phyloP scores from a whole-genome alignment of 805 yeast species.

The Candida boleticola region DNA sequence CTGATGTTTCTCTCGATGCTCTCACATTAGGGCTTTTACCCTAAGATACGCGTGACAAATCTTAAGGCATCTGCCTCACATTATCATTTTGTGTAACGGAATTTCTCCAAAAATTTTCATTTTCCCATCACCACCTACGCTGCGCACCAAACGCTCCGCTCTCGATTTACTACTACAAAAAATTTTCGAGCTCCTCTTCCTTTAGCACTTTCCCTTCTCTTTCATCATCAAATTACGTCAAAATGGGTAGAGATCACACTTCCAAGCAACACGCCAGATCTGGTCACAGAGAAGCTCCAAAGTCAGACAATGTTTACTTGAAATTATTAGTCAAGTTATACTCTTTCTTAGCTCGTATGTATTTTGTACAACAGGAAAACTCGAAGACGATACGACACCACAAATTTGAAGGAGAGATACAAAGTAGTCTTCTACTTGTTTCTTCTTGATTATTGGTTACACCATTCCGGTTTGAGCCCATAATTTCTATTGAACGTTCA shows the following conservation, averaged over 20 bases:
- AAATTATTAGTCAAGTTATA: constrained; percentile 95
- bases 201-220: constrained; percentile 1
- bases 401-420: too few species aligned
- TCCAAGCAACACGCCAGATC: constrained; percentile 93
- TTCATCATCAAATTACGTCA: constrained; percentile 13
- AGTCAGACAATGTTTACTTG: constrained; percentile 99
- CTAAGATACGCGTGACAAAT: too few species aligned
- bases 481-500: too few species aligned
- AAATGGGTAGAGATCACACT: constrained; percentile 97
- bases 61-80: too few species aligned
- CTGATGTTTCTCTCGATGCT: too few species aligned
- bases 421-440: too few species aligned
- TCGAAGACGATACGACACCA: not conserved
- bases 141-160: not conserved
- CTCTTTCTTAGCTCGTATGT: constrained; percentile 99
- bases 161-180: not conserved
- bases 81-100: too few species aligned
- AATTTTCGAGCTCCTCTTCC: too few species aligned
- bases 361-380: constrained; percentile 18
- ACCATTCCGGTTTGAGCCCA: too few species aligned
- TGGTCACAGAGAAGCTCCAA: constrained; percentile 98
- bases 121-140: not conserved
- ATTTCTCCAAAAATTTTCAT: constrained; percentile 9
- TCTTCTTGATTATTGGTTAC: too few species aligned
- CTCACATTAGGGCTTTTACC: too few species aligned